These are phyloP conservation scores for Globisporangium solare DNA, from an alignment of 352 stramenopile species.

Conservation along the genomic window DNA sequence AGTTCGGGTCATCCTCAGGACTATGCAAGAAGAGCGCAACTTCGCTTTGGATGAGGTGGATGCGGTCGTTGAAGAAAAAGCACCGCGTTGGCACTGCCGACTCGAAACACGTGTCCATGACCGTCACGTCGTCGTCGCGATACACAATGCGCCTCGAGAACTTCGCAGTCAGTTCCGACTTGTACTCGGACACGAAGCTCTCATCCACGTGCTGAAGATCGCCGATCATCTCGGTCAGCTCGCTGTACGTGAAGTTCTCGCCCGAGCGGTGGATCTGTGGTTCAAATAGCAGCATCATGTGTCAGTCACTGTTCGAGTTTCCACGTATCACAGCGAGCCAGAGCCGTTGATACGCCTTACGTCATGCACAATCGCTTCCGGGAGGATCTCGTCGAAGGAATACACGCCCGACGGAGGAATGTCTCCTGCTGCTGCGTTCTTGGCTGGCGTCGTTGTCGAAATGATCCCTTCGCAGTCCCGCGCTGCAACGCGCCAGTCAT, in stretches of 20 bases:
- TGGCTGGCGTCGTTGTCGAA: too few species aligned
- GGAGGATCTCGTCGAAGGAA: slow-evolving; percentile 52
- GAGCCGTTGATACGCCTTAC: slow-evolving; percentile 20
- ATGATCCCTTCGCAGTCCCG: slow-evolving; percentile 62
- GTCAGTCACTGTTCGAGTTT: not conserved
- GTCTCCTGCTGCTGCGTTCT: too few species aligned
- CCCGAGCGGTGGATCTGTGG: slow-evolving; percentile 64
- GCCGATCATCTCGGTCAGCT: slow-evolving; percentile 49
- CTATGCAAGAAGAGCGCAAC: slow-evolving; percentile 25
- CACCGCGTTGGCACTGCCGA: slow-evolving; percentile 32
- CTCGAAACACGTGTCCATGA: slow-evolving; percentile 57
- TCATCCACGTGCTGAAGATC: slow-evolving; percentile 59
- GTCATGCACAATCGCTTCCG: slow-evolving; percentile 60
- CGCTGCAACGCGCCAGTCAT: slow-evolving; percentile 70
- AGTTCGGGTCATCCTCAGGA: not conserved
- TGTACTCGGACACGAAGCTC: slow-evolving; percentile 49
- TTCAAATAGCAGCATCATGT: not conserved
- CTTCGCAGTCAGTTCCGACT: slow-evolving; percentile 48
- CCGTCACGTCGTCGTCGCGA: slow-evolving; percentile 44
- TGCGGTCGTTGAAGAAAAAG: slow-evolving; percentile 70
- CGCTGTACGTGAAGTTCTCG: slow-evolving; percentile 70
- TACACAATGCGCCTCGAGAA: slow-evolving; percentile 50
- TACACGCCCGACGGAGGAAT: slow-evolving; percentile 2
- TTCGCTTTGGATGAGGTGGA: slow-evolving; percentile 74
- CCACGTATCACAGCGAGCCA: not conserved